phyloP scores from a whole-genome alignment of 345 rosid genomes.

The Camelina neglecta region DNA sequence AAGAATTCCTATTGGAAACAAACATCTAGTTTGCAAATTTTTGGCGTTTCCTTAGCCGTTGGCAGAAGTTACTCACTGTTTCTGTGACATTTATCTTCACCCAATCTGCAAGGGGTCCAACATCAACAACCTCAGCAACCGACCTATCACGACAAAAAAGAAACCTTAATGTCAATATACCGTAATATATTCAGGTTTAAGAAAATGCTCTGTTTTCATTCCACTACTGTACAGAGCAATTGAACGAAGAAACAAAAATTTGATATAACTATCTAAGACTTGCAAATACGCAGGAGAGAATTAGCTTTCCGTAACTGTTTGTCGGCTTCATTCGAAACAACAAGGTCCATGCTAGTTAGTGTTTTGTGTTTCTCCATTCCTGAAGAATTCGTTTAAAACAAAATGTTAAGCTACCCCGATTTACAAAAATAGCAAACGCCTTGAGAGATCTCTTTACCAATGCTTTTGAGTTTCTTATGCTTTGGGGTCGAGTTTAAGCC shows the following conservation, averaged over 20 bases:
- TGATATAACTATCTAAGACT: slow-evolving; percentile 9
- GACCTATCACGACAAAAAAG: slow-evolving; percentile 48
- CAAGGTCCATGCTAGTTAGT: slow-evolving; percentile 48
- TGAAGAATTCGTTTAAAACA: slow-evolving; percentile 43
- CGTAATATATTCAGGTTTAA: slow-evolving; percentile 12
- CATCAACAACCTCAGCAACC: slow-evolving; percentile 60
- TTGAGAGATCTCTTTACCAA: slow-evolving; percentile 49
- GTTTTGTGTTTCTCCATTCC: slow-evolving; percentile 64
- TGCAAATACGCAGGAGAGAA: slow-evolving; percentile 27
- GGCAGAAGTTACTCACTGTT: slow-evolving; percentile 53
- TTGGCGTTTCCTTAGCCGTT: slow-evolving; percentile 13
- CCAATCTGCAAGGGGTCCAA: slow-evolving; percentile 89
- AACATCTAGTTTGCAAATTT: slow-evolving; percentile 4
- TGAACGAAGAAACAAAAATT: slow-evolving; percentile 5
- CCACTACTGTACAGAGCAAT: neutral
- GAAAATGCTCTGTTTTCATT: neutral
- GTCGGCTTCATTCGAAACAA: slow-evolving; percentile 47
- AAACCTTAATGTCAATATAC: slow-evolving; percentile 6
- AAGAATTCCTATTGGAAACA: slow-evolving; percentile 34
- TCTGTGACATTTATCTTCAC: slow-evolving; percentile 89
- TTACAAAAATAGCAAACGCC: slow-evolving; percentile 19
- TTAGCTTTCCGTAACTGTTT: slow-evolving; percentile 62
- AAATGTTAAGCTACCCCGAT: slow-evolving; percentile 21
- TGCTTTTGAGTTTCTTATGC: slow-evolving; percentile 73
- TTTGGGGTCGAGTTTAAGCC: slow-evolving; percentile 54